phyloP scores from a whole-genome alignment of 2,329 filamentous ascomycete genomes.

The Cladobotryum mycophilum region DNA sequence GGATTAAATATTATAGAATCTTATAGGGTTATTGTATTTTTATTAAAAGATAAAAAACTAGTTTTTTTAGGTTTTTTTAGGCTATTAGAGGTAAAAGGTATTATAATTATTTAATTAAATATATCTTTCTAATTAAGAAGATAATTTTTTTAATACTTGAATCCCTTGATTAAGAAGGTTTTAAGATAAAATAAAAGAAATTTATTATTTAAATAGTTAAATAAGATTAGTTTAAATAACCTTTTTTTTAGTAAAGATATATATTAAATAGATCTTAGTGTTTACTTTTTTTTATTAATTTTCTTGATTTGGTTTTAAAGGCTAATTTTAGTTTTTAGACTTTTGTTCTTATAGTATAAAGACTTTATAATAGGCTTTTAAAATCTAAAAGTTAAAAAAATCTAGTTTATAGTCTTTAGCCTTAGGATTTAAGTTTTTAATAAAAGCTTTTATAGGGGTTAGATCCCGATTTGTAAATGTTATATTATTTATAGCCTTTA shows the following conservation, averaged over 20 bases:
- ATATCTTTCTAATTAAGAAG: no score
- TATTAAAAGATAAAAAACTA: no score
- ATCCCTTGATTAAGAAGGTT: no score
- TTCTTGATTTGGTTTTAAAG: background rate
- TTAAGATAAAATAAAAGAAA: no score
- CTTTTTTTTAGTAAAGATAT: background rate
- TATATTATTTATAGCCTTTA: no score
- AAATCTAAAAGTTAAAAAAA: background rate
- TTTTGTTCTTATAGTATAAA: background rate
- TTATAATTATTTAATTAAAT: background rate
- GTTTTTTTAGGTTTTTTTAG: no score
- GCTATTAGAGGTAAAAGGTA: no score
- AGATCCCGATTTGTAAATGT: background rate
- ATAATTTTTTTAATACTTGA: no score
- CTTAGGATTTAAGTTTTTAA: background rate
- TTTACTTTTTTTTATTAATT: background rate
- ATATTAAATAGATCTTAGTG: background rate
- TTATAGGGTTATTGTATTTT: no score
- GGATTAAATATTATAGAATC: no score
- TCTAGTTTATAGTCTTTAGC: background rate
- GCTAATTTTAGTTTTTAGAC: background rate
- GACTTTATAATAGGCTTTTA: background rate
- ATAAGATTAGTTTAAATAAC: background rate
- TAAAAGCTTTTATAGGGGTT: no score
- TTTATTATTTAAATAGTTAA: no score